Percentiles rank a stretch among this genome's conserved stretches.
Evolutionary conservation across 495 filamentous ascomycete species (phyloP).

Genomic region (Rostrohypoxylon terebratum): DNA sequence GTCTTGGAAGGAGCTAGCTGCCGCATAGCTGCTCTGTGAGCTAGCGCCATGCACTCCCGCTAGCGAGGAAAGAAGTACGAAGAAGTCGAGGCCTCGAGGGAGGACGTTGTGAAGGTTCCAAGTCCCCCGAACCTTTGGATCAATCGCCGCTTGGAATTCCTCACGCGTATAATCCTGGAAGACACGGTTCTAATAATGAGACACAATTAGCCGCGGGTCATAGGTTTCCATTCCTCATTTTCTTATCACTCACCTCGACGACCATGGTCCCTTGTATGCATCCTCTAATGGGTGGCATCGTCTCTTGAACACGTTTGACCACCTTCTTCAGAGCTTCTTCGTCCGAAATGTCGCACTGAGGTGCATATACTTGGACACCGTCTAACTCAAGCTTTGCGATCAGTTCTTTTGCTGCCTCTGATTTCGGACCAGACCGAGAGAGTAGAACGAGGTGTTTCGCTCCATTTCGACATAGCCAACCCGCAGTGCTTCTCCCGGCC

Average conservation of each 20-base stretch:
- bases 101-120: neutral
- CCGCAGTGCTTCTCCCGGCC: neutral
- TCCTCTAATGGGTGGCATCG: neutral
- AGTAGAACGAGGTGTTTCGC: neutral
- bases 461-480: neutral
- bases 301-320: neutral
- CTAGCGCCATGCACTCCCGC: conserved; percentile 61
- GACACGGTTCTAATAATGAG: neutral
- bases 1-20: conserved; percentile 65
- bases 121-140: neutral
- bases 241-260: neutral
- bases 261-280: neutral
- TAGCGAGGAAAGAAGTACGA: neutral
- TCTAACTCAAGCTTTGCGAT: neutral
- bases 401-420: neutral
- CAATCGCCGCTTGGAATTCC: neutral
- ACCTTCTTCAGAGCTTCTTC: neutral
- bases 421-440: neutral
- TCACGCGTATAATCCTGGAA: neutral
- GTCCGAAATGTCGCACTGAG: neutral
- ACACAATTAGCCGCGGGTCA: neutral
- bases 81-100: neutral
- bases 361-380: neutral
- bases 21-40: conserved; percentile 65
- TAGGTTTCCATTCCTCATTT: neutral